Percentiles rank a stretch among this genome's conserved stretches.
phyloP scores from a whole-genome alignment of 306 rosid species.

The Lupinus albus region DNA sequence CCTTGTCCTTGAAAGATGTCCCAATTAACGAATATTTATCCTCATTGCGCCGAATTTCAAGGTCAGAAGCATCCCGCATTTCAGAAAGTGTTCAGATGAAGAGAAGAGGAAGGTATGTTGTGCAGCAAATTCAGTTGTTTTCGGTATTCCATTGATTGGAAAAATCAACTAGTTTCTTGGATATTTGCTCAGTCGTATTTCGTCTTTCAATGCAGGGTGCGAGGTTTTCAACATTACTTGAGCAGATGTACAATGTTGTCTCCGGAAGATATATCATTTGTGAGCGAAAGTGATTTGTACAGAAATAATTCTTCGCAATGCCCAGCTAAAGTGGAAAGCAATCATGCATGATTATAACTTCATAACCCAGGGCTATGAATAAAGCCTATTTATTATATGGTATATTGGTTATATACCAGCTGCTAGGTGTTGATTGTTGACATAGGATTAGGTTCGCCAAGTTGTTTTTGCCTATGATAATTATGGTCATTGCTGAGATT shows the following conservation, averaged over 20 bases:
- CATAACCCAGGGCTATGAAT: constrained; percentile 41
- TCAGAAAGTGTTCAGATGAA: constrained; percentile 52
- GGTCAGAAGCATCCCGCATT: constrained; percentile 68
- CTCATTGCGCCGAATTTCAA: constrained; percentile 67
- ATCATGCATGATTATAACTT: constrained; percentile 36
- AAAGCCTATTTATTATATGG: constrained; percentile 13
- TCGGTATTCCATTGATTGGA: constrained; percentile 1
- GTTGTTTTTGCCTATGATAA: constrained; percentile 29
- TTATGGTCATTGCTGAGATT: constrained; percentile 23
- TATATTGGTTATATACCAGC: constrained; percentile 18
- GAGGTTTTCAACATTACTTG: constrained; percentile 76
- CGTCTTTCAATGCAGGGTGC: constrained; percentile 58
- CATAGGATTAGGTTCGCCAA: constrained; percentile 4
- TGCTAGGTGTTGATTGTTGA: background rate
- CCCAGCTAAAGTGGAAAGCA: constrained; percentile 32
- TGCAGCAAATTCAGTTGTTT: no score
- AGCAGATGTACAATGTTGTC: constrained; percentile 58
- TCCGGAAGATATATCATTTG: constrained; percentile 64
- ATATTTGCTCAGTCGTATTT: constrained; percentile 40
- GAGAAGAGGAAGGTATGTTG: constrained; percentile 68
- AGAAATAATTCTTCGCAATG: constrained; percentile 40
- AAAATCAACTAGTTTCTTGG: background rate
- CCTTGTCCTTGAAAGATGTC: constrained; percentile 56
- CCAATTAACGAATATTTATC: constrained; percentile 71
- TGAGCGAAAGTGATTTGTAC: constrained; percentile 50